Conservation (phyloP, 177 flowering plant species). For the Vitis hybrid region DNA sequence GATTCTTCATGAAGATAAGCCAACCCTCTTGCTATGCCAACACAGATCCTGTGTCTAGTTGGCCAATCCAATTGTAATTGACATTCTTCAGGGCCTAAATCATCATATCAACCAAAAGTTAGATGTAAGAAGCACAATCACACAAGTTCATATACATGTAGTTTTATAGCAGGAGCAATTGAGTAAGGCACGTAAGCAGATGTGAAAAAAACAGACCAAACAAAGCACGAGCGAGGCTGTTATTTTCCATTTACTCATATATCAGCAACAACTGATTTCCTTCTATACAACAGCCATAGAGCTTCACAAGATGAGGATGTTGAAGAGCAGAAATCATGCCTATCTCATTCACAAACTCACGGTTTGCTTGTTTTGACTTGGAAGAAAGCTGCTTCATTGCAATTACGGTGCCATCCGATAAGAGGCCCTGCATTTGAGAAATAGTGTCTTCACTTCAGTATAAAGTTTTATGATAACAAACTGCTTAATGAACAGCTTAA, state of each 20-base stretch:
- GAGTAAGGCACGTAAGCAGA: neutral
- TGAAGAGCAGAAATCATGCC: slow-evolving; percentile 44
- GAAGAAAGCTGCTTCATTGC: slow-evolving; percentile 46
- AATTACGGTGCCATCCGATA: slow-evolving; percentile 32
- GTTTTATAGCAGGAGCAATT: too few relatives aligned
- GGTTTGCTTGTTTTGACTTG: slow-evolving; percentile 47
- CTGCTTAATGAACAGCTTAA: too few relatives aligned
- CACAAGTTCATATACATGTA: neutral
- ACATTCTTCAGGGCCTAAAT: slow-evolving; percentile 17
- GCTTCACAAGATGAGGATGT: slow-evolving; percentile 42
- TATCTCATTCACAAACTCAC: slow-evolving; percentile 42
- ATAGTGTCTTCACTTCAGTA: neutral
- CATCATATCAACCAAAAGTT: neutral
- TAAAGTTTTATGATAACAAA: too few relatives aligned
- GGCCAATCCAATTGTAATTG: slow-evolving; percentile 33
- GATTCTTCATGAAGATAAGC: slow-evolving; percentile 29
- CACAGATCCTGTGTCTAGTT: slow-evolving; percentile 33
- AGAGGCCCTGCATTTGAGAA: slow-evolving; percentile 23
- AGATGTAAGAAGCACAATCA: neutral
- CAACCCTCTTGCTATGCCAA: slow-evolving; percentile 41
- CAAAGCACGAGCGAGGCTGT: slow-evolving; percentile 37
- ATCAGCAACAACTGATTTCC: slow-evolving; percentile 35
- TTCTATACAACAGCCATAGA: slow-evolving; percentile 43
- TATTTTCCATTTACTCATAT: slow-evolving; percentile 39
- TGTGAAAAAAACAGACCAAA: slow-evolving; percentile 19